Evolutionary conservation across 2,329 filamentous ascomycete species (phyloP).

Genomic region (Cordyceps militaris): DNA sequence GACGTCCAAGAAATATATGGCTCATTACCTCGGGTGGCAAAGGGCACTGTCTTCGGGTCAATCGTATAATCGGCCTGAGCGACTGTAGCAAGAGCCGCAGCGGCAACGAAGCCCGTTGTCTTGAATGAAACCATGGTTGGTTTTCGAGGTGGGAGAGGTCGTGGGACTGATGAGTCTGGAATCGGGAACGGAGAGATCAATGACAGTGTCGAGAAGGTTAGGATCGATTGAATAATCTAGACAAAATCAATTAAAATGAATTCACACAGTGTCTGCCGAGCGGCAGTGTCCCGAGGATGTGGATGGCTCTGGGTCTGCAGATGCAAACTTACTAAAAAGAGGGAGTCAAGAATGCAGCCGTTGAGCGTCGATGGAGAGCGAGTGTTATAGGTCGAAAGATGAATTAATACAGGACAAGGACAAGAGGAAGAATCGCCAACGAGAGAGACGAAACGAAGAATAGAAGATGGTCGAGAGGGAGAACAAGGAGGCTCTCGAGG

Average conservation of each 20-base stretch:
- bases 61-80: slow-evolving; percentile 54
- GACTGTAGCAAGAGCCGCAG: slow-evolving; percentile 43
- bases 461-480: not conserved
- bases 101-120: slow-evolving; percentile 46
- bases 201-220: not conserved
- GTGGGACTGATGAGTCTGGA: not conserved
- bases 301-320: not conserved
- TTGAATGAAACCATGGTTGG: slow-evolving; percentile 49
- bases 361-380: not conserved
- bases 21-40: slow-evolving; percentile 41
- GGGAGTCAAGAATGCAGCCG: not conserved
- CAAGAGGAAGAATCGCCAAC: slow-evolving; percentile 5
- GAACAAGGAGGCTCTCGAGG: not conserved
- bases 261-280: not conserved
- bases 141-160: not conserved
- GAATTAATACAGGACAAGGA: slow-evolving; percentile 5
- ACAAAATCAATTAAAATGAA: not conserved
- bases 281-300: not conserved
- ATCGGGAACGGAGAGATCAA: not conserved
- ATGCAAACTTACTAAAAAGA: slow-evolving; percentile 11
- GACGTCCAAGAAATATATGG: no score
- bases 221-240: not conserved
- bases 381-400: not conserved
- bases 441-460: slow-evolving; percentile 10
- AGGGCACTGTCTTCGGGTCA: slow-evolving; percentile 52